Percentiles rank a stretch among this genome's conserved stretches.
phyloP scores from a whole-genome alignment of 345 rosid species.

The Populus deltoides region DNA sequence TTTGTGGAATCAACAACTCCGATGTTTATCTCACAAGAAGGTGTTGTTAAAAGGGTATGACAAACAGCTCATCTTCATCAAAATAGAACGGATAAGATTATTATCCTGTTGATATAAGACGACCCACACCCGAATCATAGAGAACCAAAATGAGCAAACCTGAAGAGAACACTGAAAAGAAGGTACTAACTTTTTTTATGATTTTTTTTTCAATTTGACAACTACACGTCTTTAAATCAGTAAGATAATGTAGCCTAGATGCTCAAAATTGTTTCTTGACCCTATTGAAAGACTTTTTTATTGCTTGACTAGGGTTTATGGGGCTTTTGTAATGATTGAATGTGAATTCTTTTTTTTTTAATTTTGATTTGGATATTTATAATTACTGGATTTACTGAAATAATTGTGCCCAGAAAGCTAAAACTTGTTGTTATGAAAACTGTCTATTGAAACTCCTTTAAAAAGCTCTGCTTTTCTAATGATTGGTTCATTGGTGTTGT shows the following conservation, averaged over 20 bases:
- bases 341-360: not conserved
- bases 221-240: constrained; percentile 4
- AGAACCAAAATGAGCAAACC: constrained; percentile 52
- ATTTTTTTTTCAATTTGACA: constrained; percentile 12
- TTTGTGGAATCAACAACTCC: constrained; percentile 1
- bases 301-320: not conserved
- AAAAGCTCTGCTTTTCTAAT: not conserved
- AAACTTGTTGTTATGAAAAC: not conserved
- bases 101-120: constrained; percentile 38
- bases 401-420: not conserved
- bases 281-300: constrained; percentile 3
- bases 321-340: not conserved
- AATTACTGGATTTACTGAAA: not conserved
- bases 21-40: not conserved
- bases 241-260: not conserved
- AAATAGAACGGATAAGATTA: constrained; percentile 50
- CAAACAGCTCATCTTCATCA: constrained; percentile 38
- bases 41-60: constrained; percentile 17
- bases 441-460: not conserved
- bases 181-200: constrained; percentile 19
- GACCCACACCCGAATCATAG: constrained; percentile 31
- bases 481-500: not conserved
- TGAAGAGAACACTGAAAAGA: constrained; percentile 43
- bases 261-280: constrained; percentile 1
- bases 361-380: not conserved